These are phyloP conservation scores for Elongisporangium undulatum DNA, from an alignment of 352 stramenopile species.

Conservation along the genomic window DNA sequence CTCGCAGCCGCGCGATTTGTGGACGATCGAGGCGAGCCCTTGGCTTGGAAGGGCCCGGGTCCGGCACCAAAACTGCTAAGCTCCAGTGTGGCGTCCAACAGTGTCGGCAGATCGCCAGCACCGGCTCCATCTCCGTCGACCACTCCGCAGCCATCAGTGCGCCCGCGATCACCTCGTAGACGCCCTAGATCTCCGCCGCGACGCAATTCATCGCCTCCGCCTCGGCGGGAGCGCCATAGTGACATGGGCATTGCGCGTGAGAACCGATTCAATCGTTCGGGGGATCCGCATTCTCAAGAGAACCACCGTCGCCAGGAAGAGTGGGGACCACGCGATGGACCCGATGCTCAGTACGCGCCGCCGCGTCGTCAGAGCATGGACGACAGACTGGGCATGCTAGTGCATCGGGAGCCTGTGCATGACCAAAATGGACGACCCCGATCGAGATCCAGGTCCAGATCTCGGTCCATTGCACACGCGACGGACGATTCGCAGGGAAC, in stretches of 20 bases:
- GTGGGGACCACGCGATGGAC: neutral
- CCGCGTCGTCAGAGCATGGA: neutral
- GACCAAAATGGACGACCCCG: neutral
- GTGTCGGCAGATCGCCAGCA: neutral
- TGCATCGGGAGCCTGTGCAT: neutral
- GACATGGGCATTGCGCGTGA: neutral
- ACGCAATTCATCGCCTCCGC: neutral
- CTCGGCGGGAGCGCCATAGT: neutral
- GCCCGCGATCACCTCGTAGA: neutral
- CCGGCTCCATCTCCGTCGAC: neutral
- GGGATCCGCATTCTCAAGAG: neutral
- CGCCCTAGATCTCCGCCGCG: too few species aligned
- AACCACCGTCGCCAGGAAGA: neutral
- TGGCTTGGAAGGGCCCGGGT: slow-evolving; percentile 7
- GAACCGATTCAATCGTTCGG: neutral
- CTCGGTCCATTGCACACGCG: neutral
- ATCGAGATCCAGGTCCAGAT: neutral
- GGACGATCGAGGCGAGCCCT: slow-evolving; percentile 31
- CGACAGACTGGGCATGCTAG: neutral
- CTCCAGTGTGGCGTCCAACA: neutral
- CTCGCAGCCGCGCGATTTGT: slow-evolving; percentile 28
- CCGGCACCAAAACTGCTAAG: neutral
- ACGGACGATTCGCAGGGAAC: neutral
- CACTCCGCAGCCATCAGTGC: neutral
- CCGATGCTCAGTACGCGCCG: neutral